phyloP scores from a whole-genome alignment of 2,329 filamentous ascomycete genomes.

The Colletotrichum aenigma region DNA sequence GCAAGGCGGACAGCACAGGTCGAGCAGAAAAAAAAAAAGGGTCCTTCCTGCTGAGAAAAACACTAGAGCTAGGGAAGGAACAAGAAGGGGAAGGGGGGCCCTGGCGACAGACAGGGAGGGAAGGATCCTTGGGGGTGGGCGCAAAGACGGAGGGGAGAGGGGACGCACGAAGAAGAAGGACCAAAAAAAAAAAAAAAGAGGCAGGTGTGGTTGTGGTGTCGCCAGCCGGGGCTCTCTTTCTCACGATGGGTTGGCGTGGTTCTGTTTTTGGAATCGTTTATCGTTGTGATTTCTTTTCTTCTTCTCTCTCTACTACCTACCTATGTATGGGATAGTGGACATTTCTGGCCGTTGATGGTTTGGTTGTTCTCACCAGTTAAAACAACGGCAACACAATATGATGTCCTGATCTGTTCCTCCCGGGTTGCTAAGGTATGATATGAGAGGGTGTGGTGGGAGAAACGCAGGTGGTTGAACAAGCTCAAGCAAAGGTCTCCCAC shows the following conservation, averaged over 20 bases:
- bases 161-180: background rate
- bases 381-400: background rate
- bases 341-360: background rate
- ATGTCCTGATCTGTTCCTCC: background rate
- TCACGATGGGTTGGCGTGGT: background rate
- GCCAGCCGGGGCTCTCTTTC: background rate
- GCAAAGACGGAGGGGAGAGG: background rate
- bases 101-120: constrained; percentile 4
- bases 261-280: background rate
- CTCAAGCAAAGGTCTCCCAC: background rate
- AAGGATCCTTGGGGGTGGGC: constrained; percentile 2
- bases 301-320: background rate
- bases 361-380: background rate
- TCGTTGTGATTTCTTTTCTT: background rate
- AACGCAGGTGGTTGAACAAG: background rate
- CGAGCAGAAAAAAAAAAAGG: background rate
- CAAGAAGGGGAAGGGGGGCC: background rate
- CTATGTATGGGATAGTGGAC: background rate
- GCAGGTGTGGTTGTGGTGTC: background rate
- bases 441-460: background rate
- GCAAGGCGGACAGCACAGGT: constrained; percentile 4
- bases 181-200: background rate
- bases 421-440: background rate
- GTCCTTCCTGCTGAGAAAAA: background rate
- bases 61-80: background rate